Evolutionary conservation across 1,139 yeast genomes (phyloP), one percentile per base, ranked within the genome.

Genomic region (Candida mesenterica): DNA sequence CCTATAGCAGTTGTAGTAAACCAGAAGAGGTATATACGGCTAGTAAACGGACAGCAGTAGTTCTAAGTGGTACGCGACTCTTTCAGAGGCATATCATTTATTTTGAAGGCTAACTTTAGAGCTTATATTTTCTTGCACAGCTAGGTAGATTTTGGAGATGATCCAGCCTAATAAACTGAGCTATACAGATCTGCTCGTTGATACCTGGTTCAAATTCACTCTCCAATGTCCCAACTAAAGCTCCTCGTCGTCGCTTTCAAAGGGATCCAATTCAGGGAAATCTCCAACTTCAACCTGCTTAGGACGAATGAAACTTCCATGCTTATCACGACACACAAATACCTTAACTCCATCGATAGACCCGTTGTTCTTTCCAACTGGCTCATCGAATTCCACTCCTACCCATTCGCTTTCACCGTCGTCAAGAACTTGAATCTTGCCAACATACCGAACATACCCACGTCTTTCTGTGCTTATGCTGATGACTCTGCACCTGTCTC

Each of bases 371-470:
- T 64, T 65, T 5, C 76, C 77, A 28, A 68, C 71, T 0, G 77
- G 76, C 48, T 70, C 76, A 42, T 71, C 76, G 39, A 69, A 70
- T 43, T 70, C 75, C 10, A 72, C 53, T 0, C 77, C 77, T 4
- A 69, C 66, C 77, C 78, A 69, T n/a, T 53, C 43, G 16, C 40
- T 36, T 19, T 67, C 68, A 0, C 68, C 62, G 27, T 58, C 48
- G 46, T 79, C 81, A 34, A 86, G 72, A 31, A 72, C 78, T 0
- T 75, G 66, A 3, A 90, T 78, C 33, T 61, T 62, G 0, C 97
- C 97, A 8, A 88, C 65, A 50, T 61, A 90, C 39, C 70, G 62
- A 18, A 90, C 72, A 12, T 67, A 61, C 1, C 97, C 97, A 35
- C 84, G 57, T 51, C 95, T 71, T 45, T 75, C 81, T 0, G 77